Conservation (phyloP, 2,329 filamentous ascomycete species). For the Exophiala oligosperma region DNA sequence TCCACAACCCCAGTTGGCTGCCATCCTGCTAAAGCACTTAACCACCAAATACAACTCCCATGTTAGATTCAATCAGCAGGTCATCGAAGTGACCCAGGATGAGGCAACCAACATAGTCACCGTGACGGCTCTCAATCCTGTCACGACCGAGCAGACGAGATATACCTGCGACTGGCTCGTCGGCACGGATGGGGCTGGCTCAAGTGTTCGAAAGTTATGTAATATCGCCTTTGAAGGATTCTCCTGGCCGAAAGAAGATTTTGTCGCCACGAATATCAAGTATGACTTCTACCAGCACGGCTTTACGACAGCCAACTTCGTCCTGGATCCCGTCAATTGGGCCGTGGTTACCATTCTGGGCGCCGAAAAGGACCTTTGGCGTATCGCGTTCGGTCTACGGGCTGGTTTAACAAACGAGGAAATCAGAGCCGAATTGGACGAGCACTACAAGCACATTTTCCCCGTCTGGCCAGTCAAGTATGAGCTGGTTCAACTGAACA, state of each 20-base stretch:
- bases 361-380: conserved; percentile 38
- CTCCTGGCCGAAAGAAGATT: conserved; percentile 24
- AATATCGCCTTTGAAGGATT: conserved; percentile 24
- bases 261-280: conserved; percentile 20
- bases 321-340: conserved; percentile 27
- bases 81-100: conserved; percentile 14
- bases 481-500: conserved; percentile 23
- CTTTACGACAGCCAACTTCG: conserved; percentile 19
- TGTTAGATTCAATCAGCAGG: conserved; percentile 20
- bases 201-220: conserved; percentile 18
- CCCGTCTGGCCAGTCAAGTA: conserved; percentile 28
- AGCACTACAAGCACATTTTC: conserved; percentile 25
- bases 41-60: conserved; percentile 18
- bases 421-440: conserved; percentile 28
- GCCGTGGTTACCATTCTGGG: conserved; percentile 36
- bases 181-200: conserved; percentile 20
- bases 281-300: conserved; percentile 25
- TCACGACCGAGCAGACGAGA: conserved; percentile 11
- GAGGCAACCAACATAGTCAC: conserved; percentile 7
- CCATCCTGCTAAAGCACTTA: conserved; percentile 17
- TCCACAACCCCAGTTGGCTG: conserved; percentile 19
- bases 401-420: conserved; percentile 31
- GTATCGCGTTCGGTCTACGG: conserved; percentile 43
- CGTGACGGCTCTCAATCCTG: conserved; percentile 12
- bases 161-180: conserved; percentile 23